Percentiles rank a stretch among this genome's conserved stretches.
These are phyloP conservation scores for Talaromyces atroroseus DNA, from an alignment of 2,329 filamentous ascomycete species.

Conservation along the genomic window DNA sequence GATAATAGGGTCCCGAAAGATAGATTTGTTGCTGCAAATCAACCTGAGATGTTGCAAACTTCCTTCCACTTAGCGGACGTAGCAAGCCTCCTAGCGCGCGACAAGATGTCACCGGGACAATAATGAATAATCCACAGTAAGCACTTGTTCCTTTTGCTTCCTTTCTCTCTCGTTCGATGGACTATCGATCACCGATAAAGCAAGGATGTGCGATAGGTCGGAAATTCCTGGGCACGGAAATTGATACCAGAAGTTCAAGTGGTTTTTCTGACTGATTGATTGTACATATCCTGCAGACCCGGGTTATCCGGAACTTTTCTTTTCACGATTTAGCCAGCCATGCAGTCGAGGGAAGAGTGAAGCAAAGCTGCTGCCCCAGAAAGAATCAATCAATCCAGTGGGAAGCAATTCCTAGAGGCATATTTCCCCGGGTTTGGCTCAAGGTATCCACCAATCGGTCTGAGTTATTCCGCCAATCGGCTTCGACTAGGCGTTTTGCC, in stretches of 20 bases:
- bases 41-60: background rate
- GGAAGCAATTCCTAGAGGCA: background rate
- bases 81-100: background rate
- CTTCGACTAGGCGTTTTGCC: background rate
- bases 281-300: background rate
- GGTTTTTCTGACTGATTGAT: too few relatives aligned
- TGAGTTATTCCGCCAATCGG: conserved; percentile 10
- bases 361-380: background rate
- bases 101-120: background rate
- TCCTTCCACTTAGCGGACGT: background rate
- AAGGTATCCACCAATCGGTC: conserved; percentile 7
- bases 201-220: background rate
- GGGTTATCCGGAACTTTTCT: background rate
- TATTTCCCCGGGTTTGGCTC: conserved; percentile 7
- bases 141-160: background rate
- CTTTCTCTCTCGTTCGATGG: background rate
- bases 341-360: background rate
- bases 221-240: background rate
- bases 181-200: background rate
- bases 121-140: too few relatives aligned
- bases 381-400: background rate
- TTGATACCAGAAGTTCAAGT: background rate
- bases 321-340: background rate
- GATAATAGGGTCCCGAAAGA: background rate
- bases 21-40: background rate